Percentiles rank a stretch among this genome's conserved stretches.
Conservation (phyloP, 345 rosid genomes). For the Noccaea caerulescens region DNA sequence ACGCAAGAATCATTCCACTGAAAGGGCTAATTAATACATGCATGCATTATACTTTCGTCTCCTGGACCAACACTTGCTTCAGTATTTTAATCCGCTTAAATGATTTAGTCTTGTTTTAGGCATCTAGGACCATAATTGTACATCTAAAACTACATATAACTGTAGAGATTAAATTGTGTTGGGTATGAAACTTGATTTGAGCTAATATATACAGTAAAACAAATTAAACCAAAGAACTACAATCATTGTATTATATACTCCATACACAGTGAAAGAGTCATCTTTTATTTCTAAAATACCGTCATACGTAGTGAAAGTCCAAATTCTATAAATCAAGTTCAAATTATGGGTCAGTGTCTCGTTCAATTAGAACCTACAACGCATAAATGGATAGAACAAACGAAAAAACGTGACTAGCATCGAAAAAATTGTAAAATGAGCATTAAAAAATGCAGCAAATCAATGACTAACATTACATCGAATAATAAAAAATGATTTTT, state of each 20-base stretch:
- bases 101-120: slow-evolving; percentile 13
- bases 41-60: slow-evolving; percentile 38
- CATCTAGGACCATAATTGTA: slow-evolving; percentile 18
- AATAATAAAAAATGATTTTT: too few species aligned
- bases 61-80: slow-evolving; percentile 35
- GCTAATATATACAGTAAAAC: not conserved
- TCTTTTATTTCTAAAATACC: too few species aligned
- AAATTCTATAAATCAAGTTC: too few species aligned
- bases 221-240: slow-evolving; percentile 6
- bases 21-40: slow-evolving; percentile 38
- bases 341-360: too few species aligned
- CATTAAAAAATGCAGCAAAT: not conserved
- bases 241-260: not conserved
- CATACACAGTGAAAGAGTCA: too few species aligned
- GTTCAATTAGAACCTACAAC: too few species aligned
- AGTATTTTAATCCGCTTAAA: slow-evolving; percentile 7
- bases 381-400: too few species aligned
- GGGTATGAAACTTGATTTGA: not conserved
- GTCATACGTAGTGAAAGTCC: too few species aligned
- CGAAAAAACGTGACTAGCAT: too few species aligned
- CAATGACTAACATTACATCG: too few species aligned
- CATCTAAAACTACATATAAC: not conserved
- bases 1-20: slow-evolving; percentile 62
- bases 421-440: too few species aligned
- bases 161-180: slow-evolving; percentile 11